Percentiles rank a stretch among this genome's conserved stretches.
Evolutionary conservation across 257 asterid species (phyloP).

Genomic region (Thymus mandschuricus): DNA sequence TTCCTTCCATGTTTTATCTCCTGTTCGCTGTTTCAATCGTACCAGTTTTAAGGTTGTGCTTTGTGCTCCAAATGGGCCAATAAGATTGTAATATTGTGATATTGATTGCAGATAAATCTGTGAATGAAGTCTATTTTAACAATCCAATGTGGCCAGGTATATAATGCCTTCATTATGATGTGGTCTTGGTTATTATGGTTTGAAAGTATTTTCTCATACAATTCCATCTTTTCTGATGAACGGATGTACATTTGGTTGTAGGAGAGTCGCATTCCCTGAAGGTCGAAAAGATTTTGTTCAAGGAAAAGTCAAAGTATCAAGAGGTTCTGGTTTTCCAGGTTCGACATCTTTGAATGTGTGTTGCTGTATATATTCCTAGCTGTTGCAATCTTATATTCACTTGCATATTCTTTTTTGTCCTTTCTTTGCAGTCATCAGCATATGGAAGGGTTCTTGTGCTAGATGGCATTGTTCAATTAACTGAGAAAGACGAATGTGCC

Average conservation of each 20-base stretch:
- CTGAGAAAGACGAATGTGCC: slow-evolving; percentile 98
- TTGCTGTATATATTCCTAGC: background rate
- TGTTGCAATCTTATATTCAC: slow-evolving; percentile 21
- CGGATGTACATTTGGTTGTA: slow-evolving; percentile 30
- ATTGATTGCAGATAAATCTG: slow-evolving; percentile 50
- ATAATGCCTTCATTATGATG: background rate
- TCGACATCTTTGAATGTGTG: slow-evolving; percentile 32
- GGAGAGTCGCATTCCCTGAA: slow-evolving; percentile 95
- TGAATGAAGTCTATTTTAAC: slow-evolving; percentile 62
- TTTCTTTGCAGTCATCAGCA: slow-evolving; percentile 61
- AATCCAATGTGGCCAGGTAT: slow-evolving; percentile 99
- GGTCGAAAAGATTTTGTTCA: slow-evolving; percentile 76
- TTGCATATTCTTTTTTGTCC: background rate
- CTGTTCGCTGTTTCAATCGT: slow-evolving; percentile 11
- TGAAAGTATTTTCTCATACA: slow-evolving; percentile 7
- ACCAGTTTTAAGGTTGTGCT: slow-evolving; percentile 13
- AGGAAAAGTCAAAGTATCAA: slow-evolving; percentile 82
- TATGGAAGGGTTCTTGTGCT: slow-evolving; percentile 95
- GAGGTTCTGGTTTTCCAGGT: slow-evolving; percentile 98
- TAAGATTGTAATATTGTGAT: slow-evolving; percentile 26
- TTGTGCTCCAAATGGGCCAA: slow-evolving; percentile 8
- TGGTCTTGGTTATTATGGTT: slow-evolving; percentile 15
- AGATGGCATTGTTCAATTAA: slow-evolving; percentile 97
- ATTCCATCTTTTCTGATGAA: background rate
- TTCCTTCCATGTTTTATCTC: background rate